Conservation (phyloP, 1,139 yeast species). For the Geotrichum bryndzae region DNA sequence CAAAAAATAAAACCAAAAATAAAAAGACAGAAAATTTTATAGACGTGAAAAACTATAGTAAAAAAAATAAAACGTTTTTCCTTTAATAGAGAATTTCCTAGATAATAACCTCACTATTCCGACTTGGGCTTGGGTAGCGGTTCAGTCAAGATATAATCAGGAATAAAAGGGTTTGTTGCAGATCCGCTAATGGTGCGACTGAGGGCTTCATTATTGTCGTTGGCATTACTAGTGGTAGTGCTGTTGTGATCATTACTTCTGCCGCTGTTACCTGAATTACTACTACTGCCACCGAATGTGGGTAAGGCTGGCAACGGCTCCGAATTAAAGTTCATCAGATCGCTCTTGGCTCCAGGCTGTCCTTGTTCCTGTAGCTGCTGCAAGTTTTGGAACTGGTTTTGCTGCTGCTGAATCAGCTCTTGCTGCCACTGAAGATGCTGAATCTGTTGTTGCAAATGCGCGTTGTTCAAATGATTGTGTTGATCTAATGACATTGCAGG, state of each 20-base stretch:
- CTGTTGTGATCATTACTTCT: constrained; percentile 1
- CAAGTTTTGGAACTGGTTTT: constrained; percentile 9
- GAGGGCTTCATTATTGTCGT: neutral
- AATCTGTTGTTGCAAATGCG: constrained; percentile 14
- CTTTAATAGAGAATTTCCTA: neutral
- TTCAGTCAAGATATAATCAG: constrained; percentile 10
- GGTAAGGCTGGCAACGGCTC: neutral
- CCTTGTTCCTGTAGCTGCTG: constrained; percentile 8
- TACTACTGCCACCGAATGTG: neutral
- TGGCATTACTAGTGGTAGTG: neutral
- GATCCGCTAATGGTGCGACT: neutral
- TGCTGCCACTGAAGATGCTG: constrained; percentile 16
- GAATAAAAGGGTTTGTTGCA: constrained; percentile 4
- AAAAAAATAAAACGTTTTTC: neutral
- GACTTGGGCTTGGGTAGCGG: constrained; percentile 16
- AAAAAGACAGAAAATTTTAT: neutral
- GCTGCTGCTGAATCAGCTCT: constrained; percentile 14
- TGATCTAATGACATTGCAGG: neutral
- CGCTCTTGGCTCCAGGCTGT: neutral
- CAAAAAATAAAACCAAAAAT: neutral
- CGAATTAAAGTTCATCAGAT: neutral
- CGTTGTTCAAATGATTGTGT: neutral
- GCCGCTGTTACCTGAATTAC: neutral
- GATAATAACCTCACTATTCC: neutral
- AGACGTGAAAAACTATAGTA: neutral